These are phyloP conservation scores for Falciphora oryzae DNA, from an alignment of 2,329 filamentous ascomycete genomes.

Conservation along the genomic window DNA sequence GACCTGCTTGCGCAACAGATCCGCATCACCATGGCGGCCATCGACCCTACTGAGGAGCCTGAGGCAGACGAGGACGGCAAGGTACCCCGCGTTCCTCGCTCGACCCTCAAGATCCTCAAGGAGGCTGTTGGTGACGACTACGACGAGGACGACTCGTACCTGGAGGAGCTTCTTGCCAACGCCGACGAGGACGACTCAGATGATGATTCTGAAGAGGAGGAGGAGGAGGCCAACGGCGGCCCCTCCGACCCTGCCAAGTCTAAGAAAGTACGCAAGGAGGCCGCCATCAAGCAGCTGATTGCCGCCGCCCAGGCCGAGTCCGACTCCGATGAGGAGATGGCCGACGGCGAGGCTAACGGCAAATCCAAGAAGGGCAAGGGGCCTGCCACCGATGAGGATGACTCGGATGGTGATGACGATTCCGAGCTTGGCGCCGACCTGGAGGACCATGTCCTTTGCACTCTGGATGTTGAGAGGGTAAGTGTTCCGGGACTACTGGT, in stretches of 20 bases:
- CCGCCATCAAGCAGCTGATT: conserved; percentile 71
- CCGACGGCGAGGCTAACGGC: conserved; percentile 57
- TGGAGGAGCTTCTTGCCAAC: conserved; percentile 47
- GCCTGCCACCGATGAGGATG: conserved; percentile 55
- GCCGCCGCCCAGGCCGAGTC: conserved; percentile 58
- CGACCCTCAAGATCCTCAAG: conserved; percentile 89
- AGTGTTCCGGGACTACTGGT: conserved; percentile 20
- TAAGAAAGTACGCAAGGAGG: conserved; percentile 77
- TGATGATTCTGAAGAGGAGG: conserved; percentile 38
- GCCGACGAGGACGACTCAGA: conserved; percentile 39
- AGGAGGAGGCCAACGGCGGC: conserved; percentile 75
- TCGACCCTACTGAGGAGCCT: conserved; percentile 78
- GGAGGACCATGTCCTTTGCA: conserved; percentile 93
- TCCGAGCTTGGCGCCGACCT: conserved; percentile 60
- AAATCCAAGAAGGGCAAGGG: conserved; percentile 63
- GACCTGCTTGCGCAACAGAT: conserved; percentile 50
- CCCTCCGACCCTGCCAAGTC: conserved; percentile 88
- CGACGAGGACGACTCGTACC: conserved; percentile 54
- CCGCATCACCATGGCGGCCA: conserved; percentile 96
- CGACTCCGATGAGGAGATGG: conserved; percentile 65
- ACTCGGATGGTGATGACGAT: conserved; percentile 52
- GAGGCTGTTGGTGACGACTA: conserved; percentile 42
- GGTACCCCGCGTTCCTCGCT: conserved; percentile 59
- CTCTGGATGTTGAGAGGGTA: conserved; percentile 88
- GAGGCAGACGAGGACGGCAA: conserved; percentile 60